These are phyloP conservation scores for Aegilops tauschii DNA, from an alignment of 176 grass and related monocot species.

Conservation along the genomic window DNA sequence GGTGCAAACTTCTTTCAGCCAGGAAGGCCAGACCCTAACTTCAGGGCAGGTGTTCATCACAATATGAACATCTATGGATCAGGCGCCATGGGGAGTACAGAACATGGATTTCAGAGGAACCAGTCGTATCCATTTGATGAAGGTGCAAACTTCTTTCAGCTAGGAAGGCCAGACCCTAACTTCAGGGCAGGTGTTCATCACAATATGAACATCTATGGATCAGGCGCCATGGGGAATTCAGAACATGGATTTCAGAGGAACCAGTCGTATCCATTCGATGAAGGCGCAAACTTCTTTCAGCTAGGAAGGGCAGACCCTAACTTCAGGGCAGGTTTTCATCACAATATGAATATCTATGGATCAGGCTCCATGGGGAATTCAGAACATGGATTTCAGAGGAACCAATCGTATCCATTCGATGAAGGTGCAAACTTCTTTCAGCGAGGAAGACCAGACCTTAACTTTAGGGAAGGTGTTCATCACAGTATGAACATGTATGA, in stretches of 20 bases:
- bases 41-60: neutral
- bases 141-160: neutral
- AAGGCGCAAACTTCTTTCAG: slow-evolving; percentile 1
- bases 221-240: neutral
- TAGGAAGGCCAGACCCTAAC: neutral
- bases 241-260: no score
- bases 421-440: neutral
- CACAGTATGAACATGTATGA: neutral
- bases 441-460: neutral
- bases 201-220: neutral
- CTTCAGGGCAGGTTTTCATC: neutral
- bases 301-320: neutral
- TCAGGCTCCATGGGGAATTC: neutral
- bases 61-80: neutral
- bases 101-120: no score
- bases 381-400: neutral
- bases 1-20: no score
- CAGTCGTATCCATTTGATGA: no score
- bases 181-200: neutral
- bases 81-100: neutral
- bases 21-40: neutral
- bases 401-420: neutral
- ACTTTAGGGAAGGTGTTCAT: neutral
- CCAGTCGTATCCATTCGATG: neutral
- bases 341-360: neutral